These are phyloP conservation scores for Cutaneotrichosporon cutaneum DNA, from an alignment of 1,284 basidiomycete genomes.

Conservation along the genomic window DNA sequence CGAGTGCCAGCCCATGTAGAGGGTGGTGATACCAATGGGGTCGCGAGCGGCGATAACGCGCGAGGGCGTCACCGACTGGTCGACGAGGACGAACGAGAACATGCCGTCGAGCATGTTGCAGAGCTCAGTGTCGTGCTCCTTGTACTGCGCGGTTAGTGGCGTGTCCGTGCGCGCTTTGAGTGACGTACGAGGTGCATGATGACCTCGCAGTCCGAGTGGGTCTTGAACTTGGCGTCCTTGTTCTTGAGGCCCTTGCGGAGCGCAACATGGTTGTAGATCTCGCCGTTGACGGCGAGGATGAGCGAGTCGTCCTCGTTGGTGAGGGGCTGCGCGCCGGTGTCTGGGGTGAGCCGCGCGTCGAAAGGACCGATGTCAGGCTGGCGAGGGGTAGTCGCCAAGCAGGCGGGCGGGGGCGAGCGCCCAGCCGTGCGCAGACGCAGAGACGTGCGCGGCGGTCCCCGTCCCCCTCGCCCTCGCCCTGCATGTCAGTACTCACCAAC, in stretches of 20 bases:
- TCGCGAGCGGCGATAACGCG: slow-evolving; percentile 94
- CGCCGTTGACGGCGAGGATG: slow-evolving; percentile 93
- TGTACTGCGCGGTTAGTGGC: slow-evolving; percentile 62
- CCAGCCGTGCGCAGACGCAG: too few relatives aligned
- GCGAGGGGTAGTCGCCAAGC: neutral
- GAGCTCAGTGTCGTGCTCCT: slow-evolving; percentile 70
- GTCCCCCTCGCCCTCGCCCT: neutral
- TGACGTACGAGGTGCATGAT: slow-evolving; percentile 80
- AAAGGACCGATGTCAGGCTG: neutral
- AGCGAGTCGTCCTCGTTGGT: slow-evolving; percentile 80
- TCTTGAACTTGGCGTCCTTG: slow-evolving; percentile 78
- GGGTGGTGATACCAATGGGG: slow-evolving; percentile 95
- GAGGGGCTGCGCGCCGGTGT: slow-evolving; percentile 95
- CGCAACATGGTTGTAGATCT: slow-evolving; percentile 96
- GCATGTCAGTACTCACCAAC: slow-evolving; percentile 68
- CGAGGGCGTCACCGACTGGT: slow-evolving; percentile 84
- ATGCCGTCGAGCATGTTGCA: slow-evolving; percentile 90
- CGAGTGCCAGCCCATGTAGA: slow-evolving; percentile 94
- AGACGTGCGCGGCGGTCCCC: neutral
- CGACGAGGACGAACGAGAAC: slow-evolving; percentile 97
- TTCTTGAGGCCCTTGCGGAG: slow-evolving; percentile 70
- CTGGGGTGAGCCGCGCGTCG: slow-evolving; percentile 54
- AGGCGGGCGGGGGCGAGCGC: too few relatives aligned
- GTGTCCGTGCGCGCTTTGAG: neutral
- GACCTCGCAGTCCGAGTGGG: slow-evolving; percentile 97